Evolutionary conservation across 441 rosid genomes (phyloP).

Genomic region (Viola pubescens): DNA sequence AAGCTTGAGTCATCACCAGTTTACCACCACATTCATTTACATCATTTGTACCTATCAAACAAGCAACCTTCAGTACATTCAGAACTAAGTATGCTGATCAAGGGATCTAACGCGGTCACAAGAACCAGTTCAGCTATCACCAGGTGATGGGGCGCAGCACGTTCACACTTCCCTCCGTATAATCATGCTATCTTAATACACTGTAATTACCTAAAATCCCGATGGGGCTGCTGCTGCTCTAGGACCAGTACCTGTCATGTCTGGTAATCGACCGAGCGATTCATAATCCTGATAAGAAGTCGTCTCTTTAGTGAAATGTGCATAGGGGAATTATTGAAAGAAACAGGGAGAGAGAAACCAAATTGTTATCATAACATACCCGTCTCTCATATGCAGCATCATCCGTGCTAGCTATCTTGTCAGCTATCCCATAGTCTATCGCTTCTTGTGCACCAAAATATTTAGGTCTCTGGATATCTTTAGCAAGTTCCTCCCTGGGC

Average conservation of each 20-base stretch:
- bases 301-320: conserved; percentile 4
- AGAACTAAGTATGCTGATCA: background rate
- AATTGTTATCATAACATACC: conserved; percentile 28
- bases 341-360: conserved; percentile 4
- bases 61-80: background rate
- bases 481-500: conserved; percentile 58
- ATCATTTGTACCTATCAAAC: no score
- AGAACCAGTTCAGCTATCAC: conserved; percentile 5
- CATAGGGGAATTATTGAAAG: conserved; percentile 1
- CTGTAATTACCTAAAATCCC: conserved; percentile 37
- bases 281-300: conserved; percentile 52
- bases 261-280: conserved; percentile 51
- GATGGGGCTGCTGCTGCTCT: conserved; percentile 39
- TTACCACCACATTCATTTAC: no score
- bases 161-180: conserved; percentile 3
- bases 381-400: conserved; percentile 52
- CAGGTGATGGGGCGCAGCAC: background rate
- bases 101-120: background rate
- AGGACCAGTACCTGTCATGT: conserved; percentile 55
- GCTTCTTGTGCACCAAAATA: conserved; percentile 63
- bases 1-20: no score
- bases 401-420: conserved; percentile 56
- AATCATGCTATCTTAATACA: background rate
- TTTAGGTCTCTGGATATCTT: conserved; percentile 59
- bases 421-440: conserved; percentile 76